Evolutionary conservation across 208 protist species (phyloP).

Genomic region (Trypanosoma grayi): DNA sequence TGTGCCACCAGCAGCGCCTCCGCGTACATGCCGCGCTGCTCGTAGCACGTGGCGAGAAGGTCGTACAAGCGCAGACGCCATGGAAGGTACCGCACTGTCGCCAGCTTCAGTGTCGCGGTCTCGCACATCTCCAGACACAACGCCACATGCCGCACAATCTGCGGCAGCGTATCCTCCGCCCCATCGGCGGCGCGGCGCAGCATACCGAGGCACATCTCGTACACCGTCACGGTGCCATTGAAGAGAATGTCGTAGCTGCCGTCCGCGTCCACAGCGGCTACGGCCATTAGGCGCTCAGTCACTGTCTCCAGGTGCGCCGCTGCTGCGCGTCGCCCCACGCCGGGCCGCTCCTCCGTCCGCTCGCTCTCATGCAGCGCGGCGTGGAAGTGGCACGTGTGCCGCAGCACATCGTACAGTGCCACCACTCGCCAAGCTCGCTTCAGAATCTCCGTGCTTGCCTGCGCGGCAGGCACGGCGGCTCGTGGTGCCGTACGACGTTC

Average conservation of each 20-base stretch:
- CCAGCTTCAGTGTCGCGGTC: constrained; percentile 40
- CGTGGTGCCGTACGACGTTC: too few relatives aligned
- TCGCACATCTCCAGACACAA: constrained; percentile 29
- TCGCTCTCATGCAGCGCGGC: constrained; percentile 25
- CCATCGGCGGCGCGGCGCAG: constrained; percentile 18
- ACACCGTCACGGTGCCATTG: constrained; percentile 53
- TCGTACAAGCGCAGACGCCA: constrained; percentile 76
- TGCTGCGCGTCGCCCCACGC: constrained; percentile 19
- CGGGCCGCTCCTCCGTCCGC: constrained; percentile 26
- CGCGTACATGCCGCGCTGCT: constrained; percentile 31
- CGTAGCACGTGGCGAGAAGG: constrained; percentile 48
- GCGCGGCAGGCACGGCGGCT: too few relatives aligned
- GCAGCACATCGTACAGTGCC: constrained; percentile 44
- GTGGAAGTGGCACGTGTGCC: constrained; percentile 39
- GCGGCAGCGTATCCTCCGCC: neutral
- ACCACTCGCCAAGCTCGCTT: constrained; percentile 52
- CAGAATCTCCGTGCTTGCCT: too few relatives aligned
- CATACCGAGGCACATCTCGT: constrained; percentile 62
- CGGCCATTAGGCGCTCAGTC: constrained; percentile 24
- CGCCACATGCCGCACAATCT: constrained; percentile 7
- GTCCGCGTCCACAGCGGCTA: constrained; percentile 29
- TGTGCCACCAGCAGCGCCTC: constrained; percentile 46
- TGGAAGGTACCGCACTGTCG: constrained; percentile 65
- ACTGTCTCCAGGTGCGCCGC: constrained; percentile 25
- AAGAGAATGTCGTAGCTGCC: constrained; percentile 54